Base-by-base conservation (phyloP, 1,284 basidiomycete genomes). In the Cryptococcus hybrid region DNA sequence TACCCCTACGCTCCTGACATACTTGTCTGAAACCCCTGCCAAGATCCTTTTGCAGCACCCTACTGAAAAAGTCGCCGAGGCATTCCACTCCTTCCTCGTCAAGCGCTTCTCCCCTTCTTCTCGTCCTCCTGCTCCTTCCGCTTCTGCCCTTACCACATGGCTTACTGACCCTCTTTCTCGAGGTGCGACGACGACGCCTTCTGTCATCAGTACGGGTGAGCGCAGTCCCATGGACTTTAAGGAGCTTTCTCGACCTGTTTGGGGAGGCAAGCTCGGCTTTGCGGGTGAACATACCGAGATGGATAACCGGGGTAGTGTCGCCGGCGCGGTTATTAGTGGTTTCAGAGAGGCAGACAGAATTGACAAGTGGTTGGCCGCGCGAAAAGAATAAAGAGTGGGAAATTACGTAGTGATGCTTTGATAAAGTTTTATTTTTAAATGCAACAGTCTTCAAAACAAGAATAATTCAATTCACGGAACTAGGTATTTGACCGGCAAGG, bases 281-380 rank as follows among this genome's bases (percentile, higher is more conserved):
- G 82, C 82, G 12, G 82, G 82, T 9, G 82, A 83, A 68, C 80
- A 82, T 55, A 83, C 81, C 3, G 80, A 81, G 56, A 67, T 80
- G 60, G 77, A 82, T 47, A 77, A 79, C 56, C 59, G 81, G 24
- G 81, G 81, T 1, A 76, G 73, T 35, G 80, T 81, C 0, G 77
- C 76, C 0, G 80, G 80, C 5, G 80, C 80, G 4, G 75, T 78
- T 4, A 64, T 79, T n/a, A 78, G 74, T 57, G 80, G 80, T 0
- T 59, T 69, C 54, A 66, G 80, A 42, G 80, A 81, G 60, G 80
- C 74, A 0, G 72, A 66, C 51, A 64, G 79, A 15, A 64, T 79
- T 0, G 64, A 58, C n/a, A 68, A 71, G 47, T 55, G 71, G 5
- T 60, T 75, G 57, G 52, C 56, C 15, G 45, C 60, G 34, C 37